Base-by-base conservation (phyloP, 208 protist species). In the Naegleria lovaniensis region DNA sequence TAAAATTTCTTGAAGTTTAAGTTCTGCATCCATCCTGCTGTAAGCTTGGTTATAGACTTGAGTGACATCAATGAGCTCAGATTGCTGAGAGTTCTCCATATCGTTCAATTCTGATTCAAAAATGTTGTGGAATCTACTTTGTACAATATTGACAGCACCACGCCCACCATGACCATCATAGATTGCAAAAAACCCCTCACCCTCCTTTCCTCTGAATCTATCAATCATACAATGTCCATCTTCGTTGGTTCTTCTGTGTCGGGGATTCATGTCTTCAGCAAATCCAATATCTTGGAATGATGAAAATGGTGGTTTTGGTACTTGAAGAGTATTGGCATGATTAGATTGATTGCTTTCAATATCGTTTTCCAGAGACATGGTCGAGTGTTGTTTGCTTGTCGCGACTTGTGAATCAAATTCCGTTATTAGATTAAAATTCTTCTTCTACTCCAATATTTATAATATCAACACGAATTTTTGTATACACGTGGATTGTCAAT, bases 191-290 rank as follows among this genome's bases (percentile, higher is more conserved):
- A 58, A 88, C 0, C 84, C 84, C 22, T 55, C 43, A 19, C 41
- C 41, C 38, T 51, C 22, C 7, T 58, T 38, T 39, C 43, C 84
- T 88, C 84, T 22, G 13, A 88, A 88, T 59, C 9, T 0, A 55
- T 88, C 84, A 88, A 88, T 88, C 84, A 88, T 88, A 22, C 13
- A n/a, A 55, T 52, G 41, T 39, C 41, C 39, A 38, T 88, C 84
- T 38, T 88, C 41, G 15, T 48, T 87, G 9, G 83, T 87, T 51
- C 40, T 87, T 51, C 83, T 87, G 83, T 51, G 33, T 87, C 83
- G 40, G 29, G 40, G 29, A 51, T 87, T 87, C 40, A 51, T 40
- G 33, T 87, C 83, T 36, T 87, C 83, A 39, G 22, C 36, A 38
- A 87, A 87, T 87, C 83, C 83, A 87, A 87, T 87, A 38, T 87